A percentile compares a stretch with the other conserved stretches of the same genome.
These are phyloP conservation scores for Trichopus zeylanicus DNA, from an alignment of 116 monocot species.

Conservation along the genomic window DNA sequence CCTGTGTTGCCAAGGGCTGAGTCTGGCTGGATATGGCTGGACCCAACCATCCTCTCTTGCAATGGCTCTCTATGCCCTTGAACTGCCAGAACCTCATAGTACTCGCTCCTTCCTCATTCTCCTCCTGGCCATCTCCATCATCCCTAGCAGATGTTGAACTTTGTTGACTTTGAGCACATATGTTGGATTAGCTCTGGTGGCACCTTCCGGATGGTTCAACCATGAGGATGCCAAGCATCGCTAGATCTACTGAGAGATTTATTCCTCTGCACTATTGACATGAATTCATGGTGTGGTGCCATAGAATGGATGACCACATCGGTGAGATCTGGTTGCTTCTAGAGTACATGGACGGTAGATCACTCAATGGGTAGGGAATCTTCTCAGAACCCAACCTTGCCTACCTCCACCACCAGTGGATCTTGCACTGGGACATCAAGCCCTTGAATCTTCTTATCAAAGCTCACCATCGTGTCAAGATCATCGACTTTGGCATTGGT, in stretches of 20 bases:
- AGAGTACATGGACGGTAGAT: slow-evolving; percentile 52
- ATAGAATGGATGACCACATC: slow-evolving; percentile 37
- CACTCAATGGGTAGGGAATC: slow-evolving; percentile 28
- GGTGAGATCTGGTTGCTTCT: slow-evolving; percentile 53
- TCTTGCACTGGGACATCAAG: slow-evolving; percentile 61
- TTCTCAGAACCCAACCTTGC: slow-evolving; percentile 20
- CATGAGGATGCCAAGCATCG: slow-evolving; percentile 36
- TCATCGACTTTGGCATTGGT: slow-evolving; percentile 43
- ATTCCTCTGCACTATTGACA: slow-evolving; percentile 34
- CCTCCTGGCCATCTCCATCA: slow-evolving; percentile 4
- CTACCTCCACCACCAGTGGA: slow-evolving; percentile 38
- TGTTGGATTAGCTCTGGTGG: slow-evolving; percentile 37
- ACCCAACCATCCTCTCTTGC: no score
- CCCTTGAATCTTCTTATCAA: slow-evolving; percentile 43
- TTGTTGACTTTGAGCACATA: slow-evolving; percentile 30
- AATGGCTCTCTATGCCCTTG: no score
- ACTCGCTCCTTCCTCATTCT: slow-evolving; percentile 4
- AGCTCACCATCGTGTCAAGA: slow-evolving; percentile 23
- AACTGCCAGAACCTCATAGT: no score
- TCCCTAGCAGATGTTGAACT: neutral
- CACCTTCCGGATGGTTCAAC: slow-evolving; percentile 38
- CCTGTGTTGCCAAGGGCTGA: no score
- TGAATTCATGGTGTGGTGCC: slow-evolving; percentile 44
- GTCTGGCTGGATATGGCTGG: no score
- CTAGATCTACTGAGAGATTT: slow-evolving; percentile 51